These are phyloP conservation scores for Trametopsis cervina DNA, from an alignment of 768 basidiomycete genomes.

Conservation along the genomic window DNA sequence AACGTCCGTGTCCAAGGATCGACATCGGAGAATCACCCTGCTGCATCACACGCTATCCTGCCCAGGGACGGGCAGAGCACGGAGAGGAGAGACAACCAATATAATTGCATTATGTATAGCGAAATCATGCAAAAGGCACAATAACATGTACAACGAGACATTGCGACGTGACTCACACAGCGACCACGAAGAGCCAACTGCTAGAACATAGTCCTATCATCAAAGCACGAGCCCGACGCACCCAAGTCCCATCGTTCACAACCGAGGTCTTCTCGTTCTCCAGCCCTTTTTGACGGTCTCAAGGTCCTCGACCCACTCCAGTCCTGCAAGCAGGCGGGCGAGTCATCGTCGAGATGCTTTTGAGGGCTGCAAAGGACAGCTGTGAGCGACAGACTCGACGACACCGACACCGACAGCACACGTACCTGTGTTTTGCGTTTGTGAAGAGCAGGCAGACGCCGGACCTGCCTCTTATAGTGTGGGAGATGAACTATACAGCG, in stretches of 20 bases:
- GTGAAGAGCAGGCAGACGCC: slow-evolving; percentile 1
- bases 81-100: too few species aligned
- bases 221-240: slow-evolving; percentile 53
- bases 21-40: too few species aligned
- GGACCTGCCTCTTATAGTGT: slow-evolving; percentile 15
- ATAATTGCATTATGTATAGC: too few species aligned
- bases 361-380: slow-evolving; percentile 38
- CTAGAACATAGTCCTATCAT: slow-evolving; percentile 29
- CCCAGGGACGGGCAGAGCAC: too few species aligned
- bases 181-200: slow-evolving; percentile 57
- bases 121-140: too few species aligned
- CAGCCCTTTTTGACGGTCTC: slow-evolving; percentile 83
- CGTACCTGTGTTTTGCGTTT: slow-evolving; percentile 68
- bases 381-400: slow-evolving; percentile 10
- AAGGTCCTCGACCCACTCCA: slow-evolving; percentile 75
- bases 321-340: slow-evolving; percentile 58
- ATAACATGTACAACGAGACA: slow-evolving; percentile 79
- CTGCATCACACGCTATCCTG: too few species aligned
- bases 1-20: too few species aligned
- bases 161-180: slow-evolving; percentile 73
- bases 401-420: slow-evolving; percentile 3
- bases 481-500: slow-evolving; percentile 26
- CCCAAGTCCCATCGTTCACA: slow-evolving; percentile 77
- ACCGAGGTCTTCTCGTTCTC: slow-evolving; percentile 43
- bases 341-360: slow-evolving; percentile 91